phyloP scores from a whole-genome alignment of 2,329 filamentous ascomycete genomes.

The Chalaropsis ovoidea region DNA sequence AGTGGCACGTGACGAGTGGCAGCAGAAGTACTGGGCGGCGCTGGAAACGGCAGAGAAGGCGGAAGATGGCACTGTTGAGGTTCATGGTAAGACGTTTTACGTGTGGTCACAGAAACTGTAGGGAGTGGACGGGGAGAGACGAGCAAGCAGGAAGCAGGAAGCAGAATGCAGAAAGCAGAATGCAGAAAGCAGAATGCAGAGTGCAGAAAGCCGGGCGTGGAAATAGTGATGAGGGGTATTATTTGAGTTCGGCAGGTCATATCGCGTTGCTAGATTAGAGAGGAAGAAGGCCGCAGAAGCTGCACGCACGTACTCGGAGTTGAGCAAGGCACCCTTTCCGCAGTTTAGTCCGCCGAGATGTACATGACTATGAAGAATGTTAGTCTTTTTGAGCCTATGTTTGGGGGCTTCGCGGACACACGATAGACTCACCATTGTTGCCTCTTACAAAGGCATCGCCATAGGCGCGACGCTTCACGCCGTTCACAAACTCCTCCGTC shows the following conservation, averaged over 20 bases:
- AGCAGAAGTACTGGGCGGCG: constrained; percentile 44
- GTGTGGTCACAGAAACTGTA: constrained; percentile 49
- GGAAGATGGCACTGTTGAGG: constrained; percentile 49
- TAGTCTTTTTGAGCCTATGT: neutral
- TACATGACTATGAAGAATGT: constrained; percentile 50
- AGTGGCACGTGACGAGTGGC: constrained; percentile 40
- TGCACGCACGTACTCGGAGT: neutral
- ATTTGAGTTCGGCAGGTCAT: constrained; percentile 7
- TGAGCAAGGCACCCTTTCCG: constrained; percentile 7
- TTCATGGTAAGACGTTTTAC: constrained; percentile 55
- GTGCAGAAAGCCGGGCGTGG: neutral
- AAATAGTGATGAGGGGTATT: neutral
- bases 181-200: no score
- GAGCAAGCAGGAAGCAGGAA: no score
- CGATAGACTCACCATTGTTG: constrained; percentile 64
- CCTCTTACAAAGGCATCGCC: constrained; percentile 92
- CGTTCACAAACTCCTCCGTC: constrained; percentile 83
- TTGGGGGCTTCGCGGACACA: neutral
- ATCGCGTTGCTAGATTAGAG: constrained; percentile 16
- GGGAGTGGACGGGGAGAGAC: constrained; percentile 10
- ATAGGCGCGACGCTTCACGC: constrained; percentile 69
- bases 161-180: no score
- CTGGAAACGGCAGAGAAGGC: constrained; percentile 48
- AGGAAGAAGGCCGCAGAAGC: neutral
- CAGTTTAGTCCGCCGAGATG: constrained; percentile 51